phyloP scores from a whole-genome alignment of 495 filamentous ascomycete genomes.

The Lophiostoma macrostomum region DNA sequence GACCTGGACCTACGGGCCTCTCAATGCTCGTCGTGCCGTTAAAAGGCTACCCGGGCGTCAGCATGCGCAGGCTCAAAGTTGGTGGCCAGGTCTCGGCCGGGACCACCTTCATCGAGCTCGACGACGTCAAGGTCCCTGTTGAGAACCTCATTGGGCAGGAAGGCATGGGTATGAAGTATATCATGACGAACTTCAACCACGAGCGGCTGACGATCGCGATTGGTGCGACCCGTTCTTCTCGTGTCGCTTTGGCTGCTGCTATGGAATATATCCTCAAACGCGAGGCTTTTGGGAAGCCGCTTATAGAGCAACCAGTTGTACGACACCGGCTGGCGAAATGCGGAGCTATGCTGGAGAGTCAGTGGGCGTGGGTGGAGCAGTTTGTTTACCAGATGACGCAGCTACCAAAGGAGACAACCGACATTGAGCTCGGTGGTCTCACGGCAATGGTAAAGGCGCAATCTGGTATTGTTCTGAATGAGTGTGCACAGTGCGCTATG shows the following conservation, averaged over 20 bases:
- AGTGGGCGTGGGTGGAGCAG: constrained; percentile 73
- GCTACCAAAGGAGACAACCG: constrained; percentile 59
- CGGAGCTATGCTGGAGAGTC: constrained; percentile 64
- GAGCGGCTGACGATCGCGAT: constrained; percentile 67
- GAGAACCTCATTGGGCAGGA: constrained; percentile 69
- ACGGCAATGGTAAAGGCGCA: constrained; percentile 71
- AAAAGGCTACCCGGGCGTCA: constrained; percentile 59
- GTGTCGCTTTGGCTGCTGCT: constrained; percentile 62
- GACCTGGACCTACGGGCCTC: constrained; percentile 59
- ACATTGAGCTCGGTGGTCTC: constrained; percentile 64
- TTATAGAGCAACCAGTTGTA: constrained; percentile 72
- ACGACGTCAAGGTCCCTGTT: constrained; percentile 67
- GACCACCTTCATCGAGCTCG: constrained; percentile 73
- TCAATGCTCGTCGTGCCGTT: constrained; percentile 67
- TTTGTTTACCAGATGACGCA: constrained; percentile 67
- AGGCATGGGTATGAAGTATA: constrained; percentile 67
- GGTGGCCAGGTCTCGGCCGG: constrained; percentile 59
- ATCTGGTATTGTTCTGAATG: constrained; percentile 64
- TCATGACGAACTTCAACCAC: constrained; percentile 86
- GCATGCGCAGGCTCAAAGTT: constrained; percentile 62
- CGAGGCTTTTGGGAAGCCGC: constrained; percentile 71
- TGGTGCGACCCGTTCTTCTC: constrained; percentile 57
- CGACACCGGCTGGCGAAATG: constrained; percentile 67
- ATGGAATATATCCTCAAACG: constrained; percentile 68
- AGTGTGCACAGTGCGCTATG: constrained; percentile 65